Evolutionary conservation across 148 eudicot species (phyloP), one percentile per base, ranked within the genome.

Genomic region (Rhododendron henanense): DNA sequence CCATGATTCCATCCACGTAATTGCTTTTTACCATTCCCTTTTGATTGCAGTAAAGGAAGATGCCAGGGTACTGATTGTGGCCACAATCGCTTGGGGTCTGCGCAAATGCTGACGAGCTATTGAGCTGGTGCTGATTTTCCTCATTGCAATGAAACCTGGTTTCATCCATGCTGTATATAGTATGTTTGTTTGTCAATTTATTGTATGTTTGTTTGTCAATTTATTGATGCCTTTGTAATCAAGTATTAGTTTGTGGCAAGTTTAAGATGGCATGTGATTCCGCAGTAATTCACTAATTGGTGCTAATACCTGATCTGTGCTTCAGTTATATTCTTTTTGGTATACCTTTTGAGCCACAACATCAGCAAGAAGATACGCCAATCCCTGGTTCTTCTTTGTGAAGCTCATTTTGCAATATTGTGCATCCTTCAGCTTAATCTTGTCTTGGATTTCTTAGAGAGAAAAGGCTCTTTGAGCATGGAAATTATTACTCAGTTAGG

Each of bases 31-130:
- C 35, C 87, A 39, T 75, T 25, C 51, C 77, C 21, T 73, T 87
- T 51, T 85, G 78, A 81, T 89, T 88, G 88, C 95, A 95, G 99
- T 88, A 51, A 95, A 92, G 87, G 98, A 94, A 89, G 99, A 97
- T 90, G 91, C 98, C 78, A 94, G 91, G 89, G 98, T 97, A 57
- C 92, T 95, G 86, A 93, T 95, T 91, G 99, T 97, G 86, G 99
- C 99, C 79, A 97, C 99, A 85, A 90, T 97, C 89, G 96, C 98
- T 85, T 97, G 99, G 99, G 98, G 94, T 86, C 88, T 97, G 90
- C 95, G 98, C 78, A 95, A 97, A 90, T 94, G 95, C 85, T 94
- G 94, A 89, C 95, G 99, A 81, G 92, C 99, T 84, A 94, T 97
- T 80, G 90, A 93, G 94, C 84, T 95, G 85, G 91, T 92, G 87